Evolutionary conservation across 306 rosid genomes (phyloP), one percentile per base, ranked within the genome.

Genomic region (Vicia villosa): DNA sequence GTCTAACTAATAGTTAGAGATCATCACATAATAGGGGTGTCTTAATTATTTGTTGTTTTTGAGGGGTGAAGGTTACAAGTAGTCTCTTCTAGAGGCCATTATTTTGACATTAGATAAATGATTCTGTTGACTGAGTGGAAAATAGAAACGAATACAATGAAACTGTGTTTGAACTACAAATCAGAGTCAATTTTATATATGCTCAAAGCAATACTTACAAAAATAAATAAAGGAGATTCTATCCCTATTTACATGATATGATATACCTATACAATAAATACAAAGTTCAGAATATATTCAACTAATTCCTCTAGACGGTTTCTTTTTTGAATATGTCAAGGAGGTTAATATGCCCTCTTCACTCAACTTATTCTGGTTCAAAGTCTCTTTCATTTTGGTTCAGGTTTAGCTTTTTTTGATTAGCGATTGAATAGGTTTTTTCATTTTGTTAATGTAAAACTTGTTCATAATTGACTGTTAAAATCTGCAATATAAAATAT

Each of bases 31-130:
- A 50, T 42, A 30, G n/a, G 15, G 46, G 19, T 43, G 49, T 45
- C 32, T 5, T 28, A 38, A 20, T 57, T 4, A 6, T 42, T 8
- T 34, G 10, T 64, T 63, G 45, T 26, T 63, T 38, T 24, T 50
- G 11, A 16, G 43, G 59, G 26, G 7, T 16, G 24, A n/a, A 15
- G 46, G 46, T 59, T 68, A 28, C 42, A 12, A 28, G 26, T 68
- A 15, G 30, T 10, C 21, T 68, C 32, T 38, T 68, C 32, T 42
- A n/a, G 57, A 15, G 50, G 58, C 49, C 68, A 75, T 66, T 60
- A 16, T 73, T 67, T 46, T 71, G 16, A 8, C 58, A 64, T 20
- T 14, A 9, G 36, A 52, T n/a, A 74, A 47, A 34, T 34, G 24
- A 17, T 66, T 75, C 38, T 47, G 54, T 16, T 47, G 54, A 46